Conservation (phyloP, 2,329 filamentous ascomycete species). For the Tolypocladium album region DNA sequence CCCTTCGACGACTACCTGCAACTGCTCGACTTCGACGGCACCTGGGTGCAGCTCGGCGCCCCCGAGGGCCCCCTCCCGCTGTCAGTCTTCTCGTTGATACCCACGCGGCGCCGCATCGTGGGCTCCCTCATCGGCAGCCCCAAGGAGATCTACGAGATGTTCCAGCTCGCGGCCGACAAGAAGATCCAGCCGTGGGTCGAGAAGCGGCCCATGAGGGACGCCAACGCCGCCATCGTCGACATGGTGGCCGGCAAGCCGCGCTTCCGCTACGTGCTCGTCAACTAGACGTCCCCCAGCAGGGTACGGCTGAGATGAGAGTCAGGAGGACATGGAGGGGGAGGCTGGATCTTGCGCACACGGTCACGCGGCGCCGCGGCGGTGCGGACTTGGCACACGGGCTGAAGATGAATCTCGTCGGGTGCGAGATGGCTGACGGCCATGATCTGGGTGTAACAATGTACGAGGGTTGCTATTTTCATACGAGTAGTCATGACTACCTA, state of each 20-base stretch:
- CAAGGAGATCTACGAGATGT: slow-evolving; percentile 48
- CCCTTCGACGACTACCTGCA: slow-evolving; percentile 50
- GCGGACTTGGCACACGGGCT: background rate
- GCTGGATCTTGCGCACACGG: too few species aligned
- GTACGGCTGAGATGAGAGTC: background rate
- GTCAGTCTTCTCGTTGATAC: slow-evolving; percentile 36
- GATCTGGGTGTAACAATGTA: background rate
- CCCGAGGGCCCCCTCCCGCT: slow-evolving; percentile 11
- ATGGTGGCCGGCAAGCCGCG: slow-evolving; percentile 42
- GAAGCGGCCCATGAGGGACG: slow-evolving; percentile 41
- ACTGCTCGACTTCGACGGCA: slow-evolving; percentile 47
- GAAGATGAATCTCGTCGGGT: background rate
- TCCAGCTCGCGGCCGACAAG: slow-evolving; percentile 44
- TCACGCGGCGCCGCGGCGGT: background rate
- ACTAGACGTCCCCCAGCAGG: slow-evolving; percentile 12
- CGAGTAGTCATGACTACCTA: background rate
- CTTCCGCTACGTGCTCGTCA: slow-evolving; percentile 35
- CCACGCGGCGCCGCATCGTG: slow-evolving; percentile 38
- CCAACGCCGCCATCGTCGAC: slow-evolving; percentile 45
- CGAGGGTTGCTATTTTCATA: background rate
- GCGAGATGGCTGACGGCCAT: background rate
- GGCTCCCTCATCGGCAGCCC: slow-evolving; percentile 37
- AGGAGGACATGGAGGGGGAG: too few species aligned
- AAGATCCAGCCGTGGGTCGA: slow-evolving; percentile 46
- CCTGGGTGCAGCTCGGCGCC: slow-evolving; percentile 52